Evolutionary conservation across 257 asterid genomes (phyloP).

Genomic region (Nicotiana noctiflora): DNA sequence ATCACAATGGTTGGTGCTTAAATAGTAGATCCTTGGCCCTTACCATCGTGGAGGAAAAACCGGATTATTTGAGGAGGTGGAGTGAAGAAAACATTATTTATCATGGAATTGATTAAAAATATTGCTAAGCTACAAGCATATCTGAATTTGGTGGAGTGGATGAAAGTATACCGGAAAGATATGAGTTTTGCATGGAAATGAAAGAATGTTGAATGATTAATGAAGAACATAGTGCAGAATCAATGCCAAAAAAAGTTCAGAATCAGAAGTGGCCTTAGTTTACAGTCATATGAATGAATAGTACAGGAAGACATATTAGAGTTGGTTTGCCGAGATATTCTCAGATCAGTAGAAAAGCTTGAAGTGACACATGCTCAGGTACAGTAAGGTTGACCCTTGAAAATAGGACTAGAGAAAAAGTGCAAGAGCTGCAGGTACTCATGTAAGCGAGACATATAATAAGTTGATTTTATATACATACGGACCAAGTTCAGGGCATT

Average conservation of each 20-base stretch:
- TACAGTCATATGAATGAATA: constrained; percentile 2
- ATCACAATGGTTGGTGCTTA: neutral
- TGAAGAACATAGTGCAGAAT: constrained; percentile 1
- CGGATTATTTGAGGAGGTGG: neutral
- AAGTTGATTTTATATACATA: neutral
- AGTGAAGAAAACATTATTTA: neutral
- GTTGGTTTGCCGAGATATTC: neutral
- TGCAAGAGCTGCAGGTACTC: neutral
- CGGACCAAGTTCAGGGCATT: neutral
- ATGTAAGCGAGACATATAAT: neutral
- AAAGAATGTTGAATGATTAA: neutral
- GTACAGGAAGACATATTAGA: neutral
- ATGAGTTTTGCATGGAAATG: neutral
- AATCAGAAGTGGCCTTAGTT: constrained; percentile 10
- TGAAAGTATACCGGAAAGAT: neutral
- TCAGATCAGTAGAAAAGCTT: neutral
- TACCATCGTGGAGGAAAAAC: neutral
- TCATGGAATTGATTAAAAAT: neutral
- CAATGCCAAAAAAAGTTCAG: neutral
- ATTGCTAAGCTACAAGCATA: neutral
- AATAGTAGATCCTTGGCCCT: neutral
- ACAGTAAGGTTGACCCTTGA: neutral
- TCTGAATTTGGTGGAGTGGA: neutral
- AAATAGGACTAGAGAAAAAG: neutral
- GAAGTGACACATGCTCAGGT: too few species aligned